A percentile compares a stretch with the other conserved stretches of the same genome.
Evolutionary conservation across 176 grass and related monocot genomes (phyloP).

Genomic region (Thinopyrum elongatum): DNA sequence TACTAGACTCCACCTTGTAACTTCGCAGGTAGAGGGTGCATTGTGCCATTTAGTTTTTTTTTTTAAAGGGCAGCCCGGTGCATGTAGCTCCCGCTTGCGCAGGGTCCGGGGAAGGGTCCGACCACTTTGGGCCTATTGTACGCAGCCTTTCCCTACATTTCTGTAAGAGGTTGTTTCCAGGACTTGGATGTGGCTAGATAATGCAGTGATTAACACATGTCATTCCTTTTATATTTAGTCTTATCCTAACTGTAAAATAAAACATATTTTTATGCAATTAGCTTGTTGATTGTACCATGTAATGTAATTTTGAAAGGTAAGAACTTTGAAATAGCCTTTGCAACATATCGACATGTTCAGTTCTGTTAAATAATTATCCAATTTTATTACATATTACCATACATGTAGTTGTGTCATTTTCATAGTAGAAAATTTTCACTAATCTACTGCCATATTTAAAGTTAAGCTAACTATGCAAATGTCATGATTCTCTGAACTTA

Average conservation of each 20-base stretch:
- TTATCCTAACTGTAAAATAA: not conserved
- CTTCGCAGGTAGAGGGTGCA: not conserved
- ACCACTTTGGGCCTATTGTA: no score
- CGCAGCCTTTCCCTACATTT: no score
- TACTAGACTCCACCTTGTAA: not conserved
- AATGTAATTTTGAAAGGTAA: not conserved
- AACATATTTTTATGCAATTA: not conserved
- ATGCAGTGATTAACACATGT: not conserved
- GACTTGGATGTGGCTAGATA: not conserved
- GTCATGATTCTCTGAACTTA: conserved; percentile 39
- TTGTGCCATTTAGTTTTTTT: not conserved
- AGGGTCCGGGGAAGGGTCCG: no score
- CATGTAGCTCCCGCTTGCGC: no score
- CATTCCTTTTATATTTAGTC: not conserved
- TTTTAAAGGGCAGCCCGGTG: no score
- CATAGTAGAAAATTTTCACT: not conserved
- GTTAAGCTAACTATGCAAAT: not conserved
- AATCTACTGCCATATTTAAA: not conserved
- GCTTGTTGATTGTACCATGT: not conserved
- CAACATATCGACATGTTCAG: not conserved
- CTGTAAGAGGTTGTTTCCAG: no score
- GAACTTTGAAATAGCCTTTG: not conserved
- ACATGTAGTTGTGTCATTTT: not conserved
- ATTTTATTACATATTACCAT: conserved; percentile 3
- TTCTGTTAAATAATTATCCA: not conserved